phyloP scores from a whole-genome alignment of 768 basidiomycete genomes.

The Russula sp. region DNA sequence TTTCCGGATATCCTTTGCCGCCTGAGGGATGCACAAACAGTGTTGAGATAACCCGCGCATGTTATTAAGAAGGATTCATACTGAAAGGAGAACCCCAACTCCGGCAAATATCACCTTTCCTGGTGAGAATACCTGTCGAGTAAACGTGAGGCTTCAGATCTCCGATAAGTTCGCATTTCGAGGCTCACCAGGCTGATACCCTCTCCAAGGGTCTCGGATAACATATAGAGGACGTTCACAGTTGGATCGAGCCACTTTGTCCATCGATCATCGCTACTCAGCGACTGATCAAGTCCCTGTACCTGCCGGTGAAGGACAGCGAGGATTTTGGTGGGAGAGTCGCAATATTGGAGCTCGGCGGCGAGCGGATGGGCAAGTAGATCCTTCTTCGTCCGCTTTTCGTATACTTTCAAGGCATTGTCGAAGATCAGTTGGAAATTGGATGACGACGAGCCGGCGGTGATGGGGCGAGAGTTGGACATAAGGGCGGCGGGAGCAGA shows the following conservation, averaged over 20 bases:
- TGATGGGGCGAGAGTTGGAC: not conserved
- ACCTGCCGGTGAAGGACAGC: not conserved
- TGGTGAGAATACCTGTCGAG: not conserved
- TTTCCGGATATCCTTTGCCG: not conserved
- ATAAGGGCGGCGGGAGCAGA: not conserved
- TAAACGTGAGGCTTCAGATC: not conserved
- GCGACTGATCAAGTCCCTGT: not conserved
- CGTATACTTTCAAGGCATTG: conserved; percentile 6
- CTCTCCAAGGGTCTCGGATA: not conserved
- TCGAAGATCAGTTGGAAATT: not conserved
- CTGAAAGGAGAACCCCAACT: not conserved
- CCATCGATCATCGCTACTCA: not conserved
- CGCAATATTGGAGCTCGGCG: not conserved
- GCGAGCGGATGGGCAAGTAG: not conserved
- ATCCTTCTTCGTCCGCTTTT: not conserved
- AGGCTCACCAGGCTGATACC: not conserved
- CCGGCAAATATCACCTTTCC: not conserved
- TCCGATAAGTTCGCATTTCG: not conserved
- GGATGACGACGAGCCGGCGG: not conserved
- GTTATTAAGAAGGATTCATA: not conserved
- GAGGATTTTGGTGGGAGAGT: not conserved
- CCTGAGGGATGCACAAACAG: not conserved
- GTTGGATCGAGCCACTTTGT: not conserved
- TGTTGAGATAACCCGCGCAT: not conserved
- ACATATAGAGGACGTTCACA: not conserved